A percentile compares a stretch with the other conserved stretches of the same genome.
Evolutionary conservation across 2,329 filamentous ascomycete species (phyloP).

Genomic region (Fusarium annulatum): DNA sequence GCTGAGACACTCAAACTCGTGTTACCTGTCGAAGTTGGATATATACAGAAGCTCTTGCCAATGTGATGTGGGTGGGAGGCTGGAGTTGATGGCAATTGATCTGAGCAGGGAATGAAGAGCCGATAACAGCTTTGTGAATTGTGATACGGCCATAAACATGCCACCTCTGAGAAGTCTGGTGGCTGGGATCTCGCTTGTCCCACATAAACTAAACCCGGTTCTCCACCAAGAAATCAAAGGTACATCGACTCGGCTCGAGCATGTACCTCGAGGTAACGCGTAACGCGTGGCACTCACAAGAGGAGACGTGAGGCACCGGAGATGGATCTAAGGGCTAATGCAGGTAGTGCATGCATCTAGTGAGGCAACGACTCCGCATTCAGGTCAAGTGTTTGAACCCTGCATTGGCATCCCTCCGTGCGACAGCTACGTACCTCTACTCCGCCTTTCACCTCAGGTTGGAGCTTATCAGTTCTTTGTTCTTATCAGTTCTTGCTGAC

Average conservation of each 20-base stretch:
- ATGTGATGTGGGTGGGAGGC: background rate
- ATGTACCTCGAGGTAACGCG: constrained; percentile 14
- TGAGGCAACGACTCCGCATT: constrained; percentile 17
- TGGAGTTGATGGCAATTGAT: background rate
- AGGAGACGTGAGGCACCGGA: background rate
- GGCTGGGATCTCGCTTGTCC: constrained; percentile 14
- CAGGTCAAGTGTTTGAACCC: constrained; percentile 10
- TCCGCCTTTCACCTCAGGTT: constrained; percentile 1
- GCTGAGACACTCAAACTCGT: constrained; percentile 1
- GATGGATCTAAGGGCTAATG: constrained; percentile 1
- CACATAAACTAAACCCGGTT: background rate
- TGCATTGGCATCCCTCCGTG: background rate
- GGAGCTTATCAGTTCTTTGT: constrained; percentile 40
- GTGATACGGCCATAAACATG: background rate
- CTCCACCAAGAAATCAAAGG: constrained; percentile 4
- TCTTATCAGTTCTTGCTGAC: constrained; percentile 15
- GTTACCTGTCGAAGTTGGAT: background rate
- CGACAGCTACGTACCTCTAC: constrained; percentile 14
- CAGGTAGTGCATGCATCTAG: constrained; percentile 15
- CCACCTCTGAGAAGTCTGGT: constrained; percentile 1
- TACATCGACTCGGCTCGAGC: background rate
- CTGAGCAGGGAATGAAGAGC: background rate
- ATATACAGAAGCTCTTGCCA: background rate
- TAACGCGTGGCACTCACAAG: constrained; percentile 9
- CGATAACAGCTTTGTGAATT: background rate